Conservation (phyloP, 306 rosid species). For the Pueraria montana region DNA sequence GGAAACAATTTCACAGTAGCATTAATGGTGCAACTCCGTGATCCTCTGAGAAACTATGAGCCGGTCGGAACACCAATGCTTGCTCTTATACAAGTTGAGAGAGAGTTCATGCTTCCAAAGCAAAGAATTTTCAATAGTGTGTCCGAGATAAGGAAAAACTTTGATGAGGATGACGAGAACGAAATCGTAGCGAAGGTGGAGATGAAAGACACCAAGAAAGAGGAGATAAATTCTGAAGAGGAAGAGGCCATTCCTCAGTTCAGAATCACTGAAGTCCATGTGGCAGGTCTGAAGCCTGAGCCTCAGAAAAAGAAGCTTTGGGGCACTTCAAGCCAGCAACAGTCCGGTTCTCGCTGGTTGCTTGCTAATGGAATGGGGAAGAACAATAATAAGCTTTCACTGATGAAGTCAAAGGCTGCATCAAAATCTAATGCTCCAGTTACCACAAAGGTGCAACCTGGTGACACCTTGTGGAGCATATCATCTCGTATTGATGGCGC, state of each 20-base stretch:
- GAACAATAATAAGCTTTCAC: slow-evolving; percentile 66
- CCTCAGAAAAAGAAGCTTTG: slow-evolving; percentile 70
- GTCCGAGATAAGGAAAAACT: slow-evolving; percentile 55
- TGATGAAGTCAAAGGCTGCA: slow-evolving; percentile 71
- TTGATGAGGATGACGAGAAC: slow-evolving; percentile 59
- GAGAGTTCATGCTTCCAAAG: slow-evolving; percentile 88
- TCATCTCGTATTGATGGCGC: slow-evolving; percentile 68
- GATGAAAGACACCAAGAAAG: slow-evolving; percentile 52
- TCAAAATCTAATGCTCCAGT: slow-evolving; percentile 61
- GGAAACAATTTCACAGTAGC: slow-evolving; percentile 96
- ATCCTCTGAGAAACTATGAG: slow-evolving; percentile 86
- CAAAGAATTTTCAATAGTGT: slow-evolving; percentile 73
- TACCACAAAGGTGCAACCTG: slow-evolving; percentile 73
- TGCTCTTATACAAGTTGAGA: slow-evolving; percentile 92
- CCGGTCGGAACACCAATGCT: slow-evolving; percentile 95
- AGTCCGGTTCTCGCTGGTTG: slow-evolving; percentile 95
- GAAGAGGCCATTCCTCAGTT: slow-evolving; percentile 71
- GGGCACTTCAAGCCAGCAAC: slow-evolving; percentile 81
- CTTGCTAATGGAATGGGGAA: slow-evolving; percentile 92
- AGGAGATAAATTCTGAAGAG: slow-evolving; percentile 60
- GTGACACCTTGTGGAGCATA: slow-evolving; percentile 90
- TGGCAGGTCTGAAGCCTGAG: slow-evolving; percentile 72
- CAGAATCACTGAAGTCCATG: slow-evolving; percentile 86
- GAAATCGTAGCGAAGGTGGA: slow-evolving; percentile 55
- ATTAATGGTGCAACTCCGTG: slow-evolving; percentile 94